Evolutionary conservation across 768 basidiomycete species (phyloP), one percentile per base, ranked within the genome.

Genomic region (Auriscalpium vulgare): DNA sequence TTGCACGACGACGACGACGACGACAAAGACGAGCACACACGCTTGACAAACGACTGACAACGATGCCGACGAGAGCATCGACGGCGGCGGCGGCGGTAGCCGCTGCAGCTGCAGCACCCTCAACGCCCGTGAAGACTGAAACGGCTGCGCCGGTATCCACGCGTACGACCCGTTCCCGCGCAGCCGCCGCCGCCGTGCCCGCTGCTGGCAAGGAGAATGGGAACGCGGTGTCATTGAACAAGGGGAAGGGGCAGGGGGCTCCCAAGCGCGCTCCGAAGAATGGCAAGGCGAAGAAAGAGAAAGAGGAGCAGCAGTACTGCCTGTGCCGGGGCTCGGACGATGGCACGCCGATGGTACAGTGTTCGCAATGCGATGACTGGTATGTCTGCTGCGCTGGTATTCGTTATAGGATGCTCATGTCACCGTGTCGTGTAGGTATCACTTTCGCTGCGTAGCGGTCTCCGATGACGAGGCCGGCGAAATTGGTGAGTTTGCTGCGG

Each of bases 331-430:
- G 77, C 45, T 75, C 76, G 21, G 85, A 91, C 67, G 85, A 88
- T 70, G 88, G 85, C 17, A 77, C 83, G 5, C 88, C 88, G 13
- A 89, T 91, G 88, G 82, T 91, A 37, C 72, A 72, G 38, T 91
- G 89, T 63, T 76, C 78, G 23, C 72, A 76, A 51, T 91, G 89
- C 66, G 72, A 71, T 17, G 81, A 82, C 56, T 91, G 90, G 89
- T 85, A 60, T 61, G 79, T 69, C 23, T 35, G 53, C 29, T 54
- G 37, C 47, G 38, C 40, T 19, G 17, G 29, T 29, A 4, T 29
- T n/a, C 17, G 54, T 44, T 36, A 56, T 40, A 43, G 47, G 43
- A 19, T 44, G 43, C 35, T 55, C 47, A 45, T 48, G 4, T 55
- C 50, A 40, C 19, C 17, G 23, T 10, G 5, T 29, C 45, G 23